A percentile compares a stretch with the other conserved stretches of the same genome.
Conservation (phyloP, 331 rosid genomes). For the Rosa hybrid region DNA sequence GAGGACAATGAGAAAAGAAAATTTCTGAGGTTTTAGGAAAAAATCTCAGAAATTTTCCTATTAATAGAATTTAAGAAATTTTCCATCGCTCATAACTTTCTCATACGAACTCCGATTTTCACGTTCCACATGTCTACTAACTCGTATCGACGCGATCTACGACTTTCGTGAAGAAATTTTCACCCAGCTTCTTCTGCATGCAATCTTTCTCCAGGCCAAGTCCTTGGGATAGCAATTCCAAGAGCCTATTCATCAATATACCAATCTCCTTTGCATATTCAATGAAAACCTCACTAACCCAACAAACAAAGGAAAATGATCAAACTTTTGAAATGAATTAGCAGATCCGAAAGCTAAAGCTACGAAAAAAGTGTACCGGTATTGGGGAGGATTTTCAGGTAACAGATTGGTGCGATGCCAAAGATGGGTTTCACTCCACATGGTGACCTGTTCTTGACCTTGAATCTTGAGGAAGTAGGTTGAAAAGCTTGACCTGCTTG, state of each 20-base stretch:
- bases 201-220: conserved; percentile 45
- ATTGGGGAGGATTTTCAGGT: conserved; percentile 38
- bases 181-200: conserved; percentile 35
- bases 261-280: conserved; percentile 53
- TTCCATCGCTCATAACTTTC: too few relatives aligned
- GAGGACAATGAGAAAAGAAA: too few relatives aligned
- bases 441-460: conserved; percentile 32
- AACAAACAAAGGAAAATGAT: neutral
- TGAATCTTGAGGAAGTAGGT: conserved; percentile 29
- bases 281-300: conserved; percentile 38
- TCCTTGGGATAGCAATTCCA: conserved; percentile 48
- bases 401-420: conserved; percentile 38
- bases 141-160: too few relatives aligned
- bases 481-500: conserved; percentile 28
- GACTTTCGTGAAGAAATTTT: neutral
- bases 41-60: too few relatives aligned
- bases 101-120: too few relatives aligned
- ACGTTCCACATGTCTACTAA: too few relatives aligned
- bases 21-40: too few relatives aligned
- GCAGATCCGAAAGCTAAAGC: neutral
- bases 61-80: too few relatives aligned
- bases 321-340: neutral
- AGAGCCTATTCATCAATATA: conserved; percentile 31
- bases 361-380: conserved; percentile 25
- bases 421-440: conserved; percentile 56